Evolutionary conservation across 768 basidiomycete genomes (phyloP), one percentile per base, ranked within the genome.

Genomic region (Mycena galericulata): DNA sequence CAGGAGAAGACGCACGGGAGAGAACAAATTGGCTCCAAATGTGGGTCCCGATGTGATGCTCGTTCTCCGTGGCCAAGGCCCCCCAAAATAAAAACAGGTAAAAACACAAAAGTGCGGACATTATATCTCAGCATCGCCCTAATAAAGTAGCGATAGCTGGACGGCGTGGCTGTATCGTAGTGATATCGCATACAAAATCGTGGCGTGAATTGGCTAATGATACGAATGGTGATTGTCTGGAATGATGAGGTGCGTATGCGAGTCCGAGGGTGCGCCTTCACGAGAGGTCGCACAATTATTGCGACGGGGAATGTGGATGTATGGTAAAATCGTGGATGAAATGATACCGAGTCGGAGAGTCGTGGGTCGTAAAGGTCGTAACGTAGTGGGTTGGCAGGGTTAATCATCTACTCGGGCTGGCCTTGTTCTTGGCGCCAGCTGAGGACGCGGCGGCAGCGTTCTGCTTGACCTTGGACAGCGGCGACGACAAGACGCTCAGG

Each of bases 381-480:
- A 67, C 26, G 55, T 51, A 14, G 34, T 22, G 43, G 57, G 41
- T 38, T 5, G 20, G 26, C 14, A 7, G 46, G 22, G 20, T 14
- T 26, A 51, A 73, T 72, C 64, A 72, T 71, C 72, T 72, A 20
- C 67, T 58, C 45, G 74, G 75, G 57, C 74, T 78, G 30, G 73
- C 65, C 62, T 80, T 81, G 27, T 70, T 26, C 68, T 77, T 78
- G 32, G 68, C 74, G 12, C 75, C 75, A 27, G 69, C 29, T 24
- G 56, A 59, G 15, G 66, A 62, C n/a, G 78, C 78, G 7, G 74
- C 76, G 1, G 77, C 76, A 11, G 79, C 77, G 56, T 75, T 81
- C 69, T 80, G 82, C 71, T 79, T 83, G 60, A 81, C 77, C 64
- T 80, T 83, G 24, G 81, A 82, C 10, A 83, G 75, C 11, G 84